Evolutionary conservation across 2,329 filamentous ascomycete genomes (phyloP).

Genomic region (Xylaria sp.): DNA sequence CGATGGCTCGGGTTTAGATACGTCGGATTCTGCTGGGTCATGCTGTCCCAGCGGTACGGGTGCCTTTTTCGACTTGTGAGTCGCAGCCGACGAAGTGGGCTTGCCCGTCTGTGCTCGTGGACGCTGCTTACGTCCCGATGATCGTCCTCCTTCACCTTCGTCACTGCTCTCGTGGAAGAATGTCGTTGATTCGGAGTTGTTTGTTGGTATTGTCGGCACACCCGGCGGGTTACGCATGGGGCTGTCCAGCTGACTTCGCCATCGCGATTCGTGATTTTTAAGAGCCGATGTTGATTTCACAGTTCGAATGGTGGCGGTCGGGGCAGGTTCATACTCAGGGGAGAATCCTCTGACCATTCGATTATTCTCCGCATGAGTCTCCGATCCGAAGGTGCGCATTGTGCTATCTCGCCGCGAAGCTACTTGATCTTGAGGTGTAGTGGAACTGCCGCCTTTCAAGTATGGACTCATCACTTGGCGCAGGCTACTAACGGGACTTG

Average conservation of each 20-base stretch:
- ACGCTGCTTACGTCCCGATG: constrained; percentile 23
- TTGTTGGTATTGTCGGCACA: constrained; percentile 40
- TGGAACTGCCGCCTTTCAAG: constrained; percentile 54
- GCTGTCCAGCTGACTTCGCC: constrained; percentile 43
- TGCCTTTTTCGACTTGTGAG: constrained; percentile 1
- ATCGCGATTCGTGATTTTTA: constrained; percentile 45
- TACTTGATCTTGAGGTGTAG: constrained; percentile 36
- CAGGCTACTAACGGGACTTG: constrained; percentile 81
- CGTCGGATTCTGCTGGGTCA: constrained; percentile 19
- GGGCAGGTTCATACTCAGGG: constrained; percentile 78
- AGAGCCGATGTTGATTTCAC: constrained; percentile 62
- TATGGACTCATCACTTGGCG: constrained; percentile 90
- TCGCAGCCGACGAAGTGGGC: constrained; percentile 25
- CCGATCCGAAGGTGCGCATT: constrained; percentile 41
- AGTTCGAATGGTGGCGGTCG: constrained; percentile 76
- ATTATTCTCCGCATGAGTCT: constrained; percentile 47
- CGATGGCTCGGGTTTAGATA: constrained; percentile 34
- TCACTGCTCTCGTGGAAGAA: constrained; percentile 66
- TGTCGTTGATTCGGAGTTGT: constrained; percentile 54
- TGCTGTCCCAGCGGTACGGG: constrained; percentile 3
- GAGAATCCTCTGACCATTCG: constrained; percentile 71
- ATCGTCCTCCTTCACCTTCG: constrained; percentile 51
- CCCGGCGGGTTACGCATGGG: constrained; percentile 44
- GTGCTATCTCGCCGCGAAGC: constrained; percentile 43
- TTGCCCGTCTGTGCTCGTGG: constrained; percentile 37